These are phyloP conservation scores for Mollisia scopiformis DNA, from an alignment of 2,329 filamentous ascomycete species.

Conservation along the genomic window DNA sequence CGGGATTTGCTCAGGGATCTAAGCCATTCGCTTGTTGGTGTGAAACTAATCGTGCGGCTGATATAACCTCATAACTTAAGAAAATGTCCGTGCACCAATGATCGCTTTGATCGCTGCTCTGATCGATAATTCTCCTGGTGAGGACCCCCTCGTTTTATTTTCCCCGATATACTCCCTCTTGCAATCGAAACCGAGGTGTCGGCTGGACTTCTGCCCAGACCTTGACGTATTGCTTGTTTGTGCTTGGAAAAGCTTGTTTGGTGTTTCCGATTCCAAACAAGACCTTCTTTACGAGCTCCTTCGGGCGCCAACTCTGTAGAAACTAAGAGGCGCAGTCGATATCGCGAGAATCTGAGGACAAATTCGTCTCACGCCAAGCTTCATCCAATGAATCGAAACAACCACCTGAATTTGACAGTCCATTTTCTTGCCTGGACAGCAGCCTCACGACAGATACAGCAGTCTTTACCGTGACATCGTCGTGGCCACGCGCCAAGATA, in stretches of 20 bases:
- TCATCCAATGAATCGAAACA: not conserved
- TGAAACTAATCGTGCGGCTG: slow-evolving; percentile 4
- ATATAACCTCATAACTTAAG: not conserved
- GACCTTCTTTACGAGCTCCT: not conserved
- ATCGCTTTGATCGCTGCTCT: not conserved
- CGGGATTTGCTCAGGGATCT: not conserved
- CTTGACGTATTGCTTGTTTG: not conserved
- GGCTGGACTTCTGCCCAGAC: not conserved
- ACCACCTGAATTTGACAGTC: not conserved
- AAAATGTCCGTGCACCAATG: not conserved
- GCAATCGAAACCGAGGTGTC: not conserved
- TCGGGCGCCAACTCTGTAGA: not conserved
- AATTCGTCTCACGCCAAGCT: not conserved
- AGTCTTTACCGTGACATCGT: too few relatives aligned
- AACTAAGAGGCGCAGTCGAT: too few relatives aligned
- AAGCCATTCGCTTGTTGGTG: not conserved
- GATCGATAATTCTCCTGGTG: too few relatives aligned
- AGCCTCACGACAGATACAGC: not conserved
- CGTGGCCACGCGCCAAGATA: not conserved
- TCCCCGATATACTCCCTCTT: not conserved
- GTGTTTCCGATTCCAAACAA: not conserved
- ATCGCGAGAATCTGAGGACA: not conserved
- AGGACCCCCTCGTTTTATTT: not conserved
- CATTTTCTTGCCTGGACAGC: not conserved
- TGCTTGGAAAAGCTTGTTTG: not conserved